Percentiles rank a stretch among this genome's conserved stretches.
phyloP scores from a whole-genome alignment of 2,329 filamentous ascomycete genomes.

The Fusarium proliferatum region DNA sequence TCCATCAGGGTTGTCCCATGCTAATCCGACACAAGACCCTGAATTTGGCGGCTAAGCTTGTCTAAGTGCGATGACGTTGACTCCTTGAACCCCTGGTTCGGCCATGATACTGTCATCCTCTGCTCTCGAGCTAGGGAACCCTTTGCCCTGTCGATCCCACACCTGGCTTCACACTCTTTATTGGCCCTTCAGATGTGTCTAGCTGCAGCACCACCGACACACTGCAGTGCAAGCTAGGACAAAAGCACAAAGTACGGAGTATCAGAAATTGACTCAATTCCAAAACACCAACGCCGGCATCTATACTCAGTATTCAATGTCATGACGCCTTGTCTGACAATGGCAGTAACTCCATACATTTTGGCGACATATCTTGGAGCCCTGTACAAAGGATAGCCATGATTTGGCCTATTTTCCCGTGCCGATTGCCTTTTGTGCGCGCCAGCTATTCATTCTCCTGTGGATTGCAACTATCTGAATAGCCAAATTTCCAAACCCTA shows the following conservation, averaged over 20 bases:
- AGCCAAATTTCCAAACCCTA: neutral
- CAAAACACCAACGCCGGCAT: constrained; percentile 19
- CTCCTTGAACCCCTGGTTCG: constrained; percentile 6
- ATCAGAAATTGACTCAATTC: constrained; percentile 15
- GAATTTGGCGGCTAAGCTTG: constrained; percentile 24
- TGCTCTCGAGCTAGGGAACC: too few relatives aligned
- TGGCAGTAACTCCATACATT: neutral
- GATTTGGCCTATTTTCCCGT: neutral
- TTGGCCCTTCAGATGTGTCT: neutral
- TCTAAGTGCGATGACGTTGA: constrained; percentile 29
- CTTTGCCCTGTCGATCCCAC: constrained; percentile 9
- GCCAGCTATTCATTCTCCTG: constrained; percentile 3
- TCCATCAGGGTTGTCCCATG: constrained; percentile 7
- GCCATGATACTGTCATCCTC: neutral
- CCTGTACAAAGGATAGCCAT: neutral
- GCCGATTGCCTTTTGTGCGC: neutral
- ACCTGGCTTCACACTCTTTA: neutral
- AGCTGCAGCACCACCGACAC: neutral
- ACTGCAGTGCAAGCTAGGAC: neutral
- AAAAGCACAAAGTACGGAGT: neutral
- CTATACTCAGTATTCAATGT: constrained; percentile 10
- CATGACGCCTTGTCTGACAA: neutral
- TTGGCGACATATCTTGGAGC: neutral
- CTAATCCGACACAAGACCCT: constrained; percentile 16
- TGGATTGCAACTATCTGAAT: constrained; percentile 5